Evolutionary conservation across 352 stramenopile genomes (phyloP), one percentile per base, ranked within the genome.

Genomic region (Phytophthora hibernalis): DNA sequence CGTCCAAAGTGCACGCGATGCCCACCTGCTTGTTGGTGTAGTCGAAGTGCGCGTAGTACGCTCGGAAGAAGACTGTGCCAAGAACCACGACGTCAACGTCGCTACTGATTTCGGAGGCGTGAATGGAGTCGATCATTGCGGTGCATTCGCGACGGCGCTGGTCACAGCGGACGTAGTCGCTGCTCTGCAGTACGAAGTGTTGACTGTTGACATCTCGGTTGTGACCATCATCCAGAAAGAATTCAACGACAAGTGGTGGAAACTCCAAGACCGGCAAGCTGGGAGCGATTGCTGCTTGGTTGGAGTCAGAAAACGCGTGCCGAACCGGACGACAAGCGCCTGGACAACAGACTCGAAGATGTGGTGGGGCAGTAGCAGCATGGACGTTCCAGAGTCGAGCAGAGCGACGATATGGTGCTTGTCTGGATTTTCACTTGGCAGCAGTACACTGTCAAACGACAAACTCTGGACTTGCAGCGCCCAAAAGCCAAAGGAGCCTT

Each of bases 151-250:
- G 55, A 12, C 40, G 54, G 28, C 21, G 54, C 16, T 43, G 42
- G 22, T 72, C 61, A 22, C 70, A 75, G 4, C 66, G 61, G 24
- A 72, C 61, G 44, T 72, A 74, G 43, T 78, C 61, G n/a, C 50
- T 66, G 18, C 55, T 52, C n/a, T 57, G 54, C 15, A 74, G 45
- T 20, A 59, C 44, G 16, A 74, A 44, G 35, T 33, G 51, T 30
- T 68, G 61, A 1, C 8, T 62, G 6, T n/a, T 65, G 21, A 18
- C 16, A 3, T 45, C 38, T 12, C 13, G 42, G 8, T 44, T 44
- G 12, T 30, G 20, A 24, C 21, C 42, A 35, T 53, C 37, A 3
- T 35, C 13, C 18, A 45, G n/a, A 35, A 51, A 26, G 12, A 73
- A 61, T 7, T 59, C 37, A 15, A 77, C 56, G 16, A 12, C 42